Base-by-base conservation (phyloP, 768 basidiomycete species). In the Jaapia argillacea region DNA sequence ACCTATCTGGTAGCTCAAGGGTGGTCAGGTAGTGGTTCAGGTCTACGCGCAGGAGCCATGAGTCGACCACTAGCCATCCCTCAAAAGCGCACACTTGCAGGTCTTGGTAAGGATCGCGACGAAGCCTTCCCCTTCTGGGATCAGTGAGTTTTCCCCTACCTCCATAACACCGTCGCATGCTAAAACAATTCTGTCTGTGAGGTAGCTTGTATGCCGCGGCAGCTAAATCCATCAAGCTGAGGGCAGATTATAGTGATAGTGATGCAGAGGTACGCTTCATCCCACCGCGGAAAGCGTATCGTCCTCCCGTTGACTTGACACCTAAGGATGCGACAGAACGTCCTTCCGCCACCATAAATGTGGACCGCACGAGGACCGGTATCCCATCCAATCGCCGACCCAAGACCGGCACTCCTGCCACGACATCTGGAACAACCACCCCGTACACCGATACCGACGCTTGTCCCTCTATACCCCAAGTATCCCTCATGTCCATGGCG, bases 91-190 rank as follows among this genome's bases (percentile, higher is more conserved):
- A 87, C 73, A 4, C 68, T 93, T n/a, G 66, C 77, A 6, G 92
- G 92, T 2, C 61, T 97, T 45, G 92, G 92, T 44, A 92, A 90
- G 59, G 89, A 97, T 60, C 75, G 91, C 51, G 92, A 94, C 55
- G 91, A 93, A 53, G 89, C 90, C 0, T 91, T 92, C 58, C 91
- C 92, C 41, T 97, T 97, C 74, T 97, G 92, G 92, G 92, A 97
- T 59, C 90, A 96, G 91, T 94, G 53, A 62, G 87, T 73, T 37
- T 10, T 37, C n/a, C n/a, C n/a, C n/a, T n/a, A n/a, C n/a, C n/a
- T n/a, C n/a, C n/a, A n/a, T n/a, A n/a, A n/a, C 16, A 16, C n/a
- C 18, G 33, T 22, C 14, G 31, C 21, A 24, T 40, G 18, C 21
- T 24, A 25, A 33, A 10, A 13, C 26, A 40, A 39, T 48, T 28